phyloP scores from a whole-genome alignment of 2,329 filamentous ascomycete species.

The Piedraia hortae region DNA sequence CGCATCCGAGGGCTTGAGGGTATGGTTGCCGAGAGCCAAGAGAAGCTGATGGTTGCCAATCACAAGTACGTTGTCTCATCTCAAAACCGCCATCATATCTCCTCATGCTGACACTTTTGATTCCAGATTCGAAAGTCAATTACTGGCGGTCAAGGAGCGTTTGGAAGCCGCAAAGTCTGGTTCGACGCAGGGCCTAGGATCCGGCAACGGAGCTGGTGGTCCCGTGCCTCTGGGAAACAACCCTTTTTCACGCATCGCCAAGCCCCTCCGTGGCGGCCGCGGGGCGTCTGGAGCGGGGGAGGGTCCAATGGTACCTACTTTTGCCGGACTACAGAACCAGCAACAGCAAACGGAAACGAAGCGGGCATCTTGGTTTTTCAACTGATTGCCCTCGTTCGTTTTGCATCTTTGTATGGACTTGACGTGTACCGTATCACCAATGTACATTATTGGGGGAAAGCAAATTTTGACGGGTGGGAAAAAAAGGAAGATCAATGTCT shows the following conservation, averaged over 20 bases:
- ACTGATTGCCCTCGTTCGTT: no score
- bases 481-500: no score
- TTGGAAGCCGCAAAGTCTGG: slow-evolving; percentile 84
- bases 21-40: slow-evolving; percentile 84
- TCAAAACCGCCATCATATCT: background rate
- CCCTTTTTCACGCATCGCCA: slow-evolving; percentile 40
- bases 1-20: slow-evolving; percentile 83
- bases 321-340: slow-evolving; percentile 15
- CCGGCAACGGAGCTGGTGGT: slow-evolving; percentile 14
- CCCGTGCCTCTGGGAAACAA: slow-evolving; percentile 28
- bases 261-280: slow-evolving; percentile 32
- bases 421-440: no score
- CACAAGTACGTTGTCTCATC: slow-evolving; percentile 44
- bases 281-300: slow-evolving; percentile 14
- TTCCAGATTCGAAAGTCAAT: slow-evolving; percentile 77
- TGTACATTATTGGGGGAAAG: no score
- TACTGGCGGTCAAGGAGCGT: slow-evolving; percentile 89
- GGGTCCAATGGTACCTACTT: no score
- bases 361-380: slow-evolving; percentile 9
- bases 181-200: slow-evolving; percentile 57
- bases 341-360: slow-evolving; percentile 3
- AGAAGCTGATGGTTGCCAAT: slow-evolving; percentile 91
- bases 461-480: no score
- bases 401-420: no score
- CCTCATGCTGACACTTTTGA: slow-evolving; percentile 2